Base-by-base conservation (phyloP, 2,329 filamentous ascomycete species). In the Fusarium nelsonii region DNA sequence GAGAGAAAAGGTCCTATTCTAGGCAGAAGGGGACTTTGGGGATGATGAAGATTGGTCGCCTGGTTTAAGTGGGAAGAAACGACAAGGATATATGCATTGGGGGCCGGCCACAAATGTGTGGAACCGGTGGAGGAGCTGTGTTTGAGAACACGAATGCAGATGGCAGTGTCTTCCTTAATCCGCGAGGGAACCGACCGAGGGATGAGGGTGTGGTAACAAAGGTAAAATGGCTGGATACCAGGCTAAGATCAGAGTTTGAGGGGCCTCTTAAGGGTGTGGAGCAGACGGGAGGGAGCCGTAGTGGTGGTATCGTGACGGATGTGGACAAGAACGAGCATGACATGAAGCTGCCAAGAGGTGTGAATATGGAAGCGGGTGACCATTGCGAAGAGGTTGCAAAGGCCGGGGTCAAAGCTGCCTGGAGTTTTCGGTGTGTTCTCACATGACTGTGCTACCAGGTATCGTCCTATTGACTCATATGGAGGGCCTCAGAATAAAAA, bases 11-110 rank as follows among this genome's bases (percentile, higher is more conserved):
- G 66, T 67, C 66, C 66, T 70, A 67, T 70, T 70, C 52, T 48
- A 70, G 66, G 66, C 62, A 69, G 66, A 58, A 70, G 44, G 44
- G 65, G 46, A 66, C 65, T 68, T 62, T 69, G 65, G 51, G 32
- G 20, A 51, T 28, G 30, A 56, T 48, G 23, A 54, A 46, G 55
- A 69, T 66, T 69, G 65, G 65, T 56, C 50, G 55, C 65, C 56
- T 69, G 51, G 62, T 61, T 63, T 54, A 58, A 52, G 50, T 57
- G 61, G 62, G 26, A 65, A 54, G 49, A 45, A 23, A 50, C 33
- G 61, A 49, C 65, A 54, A 58, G 66, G 61, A 44, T 63, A 48
- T 67, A 39, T 53, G 39, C 36, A 46, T 54, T 63, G 51, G 56
- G 66, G 66, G 56, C 56, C 36, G 43, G 7, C 23, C 20, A 58